Percentiles rank a stretch among this genome's conserved stretches.
Conservation (phyloP, 306 rosid species). For the Lablab purpureus region DNA sequence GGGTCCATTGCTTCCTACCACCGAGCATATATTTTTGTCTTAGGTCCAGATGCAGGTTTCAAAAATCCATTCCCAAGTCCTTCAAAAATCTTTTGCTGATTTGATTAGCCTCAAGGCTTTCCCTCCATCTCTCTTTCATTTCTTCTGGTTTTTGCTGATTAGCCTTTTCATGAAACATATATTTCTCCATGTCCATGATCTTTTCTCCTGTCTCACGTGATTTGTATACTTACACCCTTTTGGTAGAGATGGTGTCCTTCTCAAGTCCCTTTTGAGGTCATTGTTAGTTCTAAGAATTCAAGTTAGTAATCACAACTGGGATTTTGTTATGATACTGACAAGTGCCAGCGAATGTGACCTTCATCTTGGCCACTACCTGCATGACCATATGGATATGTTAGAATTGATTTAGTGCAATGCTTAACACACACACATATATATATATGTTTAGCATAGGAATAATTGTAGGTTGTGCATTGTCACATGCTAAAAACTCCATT, state of each 20-base stretch:
- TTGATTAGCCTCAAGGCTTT: too few relatives aligned
- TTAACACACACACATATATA: too few relatives aligned
- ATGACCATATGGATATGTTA: not conserved
- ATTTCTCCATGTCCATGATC: not conserved
- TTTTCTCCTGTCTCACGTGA: not conserved
- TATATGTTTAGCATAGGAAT: not conserved
- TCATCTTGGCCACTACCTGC: not conserved
- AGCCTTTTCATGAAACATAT: not conserved
- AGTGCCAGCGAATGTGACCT: not conserved
- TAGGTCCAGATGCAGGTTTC: not conserved
- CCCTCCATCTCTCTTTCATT: too few relatives aligned
- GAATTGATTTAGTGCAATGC: too few relatives aligned
- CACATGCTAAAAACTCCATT: not conserved
- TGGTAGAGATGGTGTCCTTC: not conserved
- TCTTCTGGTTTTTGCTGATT: not conserved
- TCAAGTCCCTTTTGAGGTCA: not conserved
- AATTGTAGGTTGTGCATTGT: not conserved
- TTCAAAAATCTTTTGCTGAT: too few relatives aligned
- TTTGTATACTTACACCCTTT: not conserved
- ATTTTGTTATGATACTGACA: not conserved
- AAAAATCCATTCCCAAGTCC: not conserved
- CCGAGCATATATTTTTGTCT: not conserved
- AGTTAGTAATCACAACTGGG: not conserved
- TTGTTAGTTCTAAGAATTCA: not conserved
- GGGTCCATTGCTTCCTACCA: not conserved